Percentiles rank a stretch among this genome's conserved stretches.
phyloP scores from a whole-genome alignment of 1,284 basidiomycete species.

The Ustilago curta region DNA sequence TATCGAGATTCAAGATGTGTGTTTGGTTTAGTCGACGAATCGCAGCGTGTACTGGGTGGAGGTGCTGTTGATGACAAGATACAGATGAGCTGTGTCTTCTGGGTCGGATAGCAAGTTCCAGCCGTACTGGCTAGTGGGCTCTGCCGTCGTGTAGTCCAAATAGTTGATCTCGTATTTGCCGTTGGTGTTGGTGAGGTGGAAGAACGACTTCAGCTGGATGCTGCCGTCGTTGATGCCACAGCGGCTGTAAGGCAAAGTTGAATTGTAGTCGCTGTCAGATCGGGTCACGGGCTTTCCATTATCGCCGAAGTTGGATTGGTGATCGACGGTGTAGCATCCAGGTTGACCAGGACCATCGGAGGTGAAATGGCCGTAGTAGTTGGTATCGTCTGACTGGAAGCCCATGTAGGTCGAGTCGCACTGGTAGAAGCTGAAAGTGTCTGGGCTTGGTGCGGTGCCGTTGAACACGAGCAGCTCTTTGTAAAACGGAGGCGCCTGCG shows the following conservation, averaged over 20 bases:
- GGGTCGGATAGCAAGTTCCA: neutral
- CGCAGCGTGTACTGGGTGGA: neutral
- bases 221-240: neutral
- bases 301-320: neutral
- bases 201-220: neutral
- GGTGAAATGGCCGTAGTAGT: constrained; percentile 15
- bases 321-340: constrained; percentile 1
- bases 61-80: neutral
- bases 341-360: neutral
- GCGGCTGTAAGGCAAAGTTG: neutral
- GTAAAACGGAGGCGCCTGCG: constrained; percentile 2
- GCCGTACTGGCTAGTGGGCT: neutral
- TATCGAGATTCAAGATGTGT: too few species aligned
- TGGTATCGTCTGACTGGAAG: constrained; percentile 10
- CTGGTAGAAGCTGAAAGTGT: constrained; percentile 15
- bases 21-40: constrained; percentile 1
- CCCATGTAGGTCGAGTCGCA: constrained; percentile 19
- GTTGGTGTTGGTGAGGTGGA: neutral
- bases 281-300: neutral
- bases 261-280: neutral
- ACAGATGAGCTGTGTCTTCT: neutral
- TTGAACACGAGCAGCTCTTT: constrained; percentile 7
- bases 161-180: neutral
- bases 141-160: neutral
- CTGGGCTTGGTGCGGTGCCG: neutral